These are phyloP conservation scores for Serpula lacrymans DNA, from an alignment of 768 basidiomycete species.

Conservation along the genomic window DNA sequence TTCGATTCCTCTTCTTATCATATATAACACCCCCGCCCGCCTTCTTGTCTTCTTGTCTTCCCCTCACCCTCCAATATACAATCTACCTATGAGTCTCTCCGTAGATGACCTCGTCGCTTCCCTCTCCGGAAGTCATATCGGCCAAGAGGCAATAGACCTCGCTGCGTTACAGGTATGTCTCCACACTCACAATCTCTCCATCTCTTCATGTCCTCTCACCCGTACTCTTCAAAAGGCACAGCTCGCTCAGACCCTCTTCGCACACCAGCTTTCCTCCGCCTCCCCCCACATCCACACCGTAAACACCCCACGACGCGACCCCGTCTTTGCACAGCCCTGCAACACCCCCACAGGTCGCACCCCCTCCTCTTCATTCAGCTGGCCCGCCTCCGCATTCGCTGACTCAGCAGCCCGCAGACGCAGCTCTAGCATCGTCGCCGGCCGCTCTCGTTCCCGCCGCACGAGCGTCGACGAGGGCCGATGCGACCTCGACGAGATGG, in stretches of 20 bases:
- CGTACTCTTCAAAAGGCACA: conserved; percentile 32
- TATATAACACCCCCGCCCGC: conserved; percentile 1
- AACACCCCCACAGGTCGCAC: conserved; percentile 38
- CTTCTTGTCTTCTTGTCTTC: conserved; percentile 5
- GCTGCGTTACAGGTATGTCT: conserved; percentile 41
- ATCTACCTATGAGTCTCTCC: conserved; percentile 45
- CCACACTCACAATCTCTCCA: conserved; percentile 12
- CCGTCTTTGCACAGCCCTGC: conserved; percentile 36
- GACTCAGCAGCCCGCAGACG: conserved; percentile 22
- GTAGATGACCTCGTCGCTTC: conserved; percentile 52
- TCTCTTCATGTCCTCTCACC: conserved; percentile 14
- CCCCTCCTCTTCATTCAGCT: conserved; percentile 24
- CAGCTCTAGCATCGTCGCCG: conserved; percentile 24
- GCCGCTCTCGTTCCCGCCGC: conserved; percentile 13
- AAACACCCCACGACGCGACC: conserved; percentile 25
- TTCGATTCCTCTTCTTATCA: not conserved
- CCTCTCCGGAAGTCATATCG: conserved; percentile 44
- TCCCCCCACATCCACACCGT: conserved; percentile 14
- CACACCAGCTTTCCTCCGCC: conserved; percentile 23
- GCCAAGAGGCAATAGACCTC: conserved; percentile 51
- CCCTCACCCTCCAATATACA: conserved; percentile 7
- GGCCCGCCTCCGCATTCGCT: conserved; percentile 24
- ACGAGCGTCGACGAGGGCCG: conserved; percentile 23
- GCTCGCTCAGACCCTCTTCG: conserved; percentile 41
- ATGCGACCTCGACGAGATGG: conserved; percentile 37